phyloP scores from a whole-genome alignment of 2,329 filamentous ascomycete genomes.

The Scytalidium lignicola region DNA sequence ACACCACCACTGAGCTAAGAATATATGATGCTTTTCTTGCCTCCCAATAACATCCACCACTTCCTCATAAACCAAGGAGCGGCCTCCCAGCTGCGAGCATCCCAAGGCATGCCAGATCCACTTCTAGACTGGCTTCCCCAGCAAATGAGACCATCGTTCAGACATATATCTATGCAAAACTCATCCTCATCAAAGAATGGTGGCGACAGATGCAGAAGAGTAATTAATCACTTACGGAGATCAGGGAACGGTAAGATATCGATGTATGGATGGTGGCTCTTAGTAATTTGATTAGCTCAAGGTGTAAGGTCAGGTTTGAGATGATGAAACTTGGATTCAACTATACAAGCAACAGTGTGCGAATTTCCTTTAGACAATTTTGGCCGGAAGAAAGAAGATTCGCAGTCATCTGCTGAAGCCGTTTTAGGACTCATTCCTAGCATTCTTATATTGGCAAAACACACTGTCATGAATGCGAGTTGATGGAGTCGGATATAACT shows the following conservation, averaged over 20 bases:
- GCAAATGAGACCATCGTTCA: constrained; percentile 8
- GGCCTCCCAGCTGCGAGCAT: constrained; percentile 12
- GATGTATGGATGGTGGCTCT: constrained; percentile 30
- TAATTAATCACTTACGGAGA: constrained; percentile 6
- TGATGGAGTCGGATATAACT: too few relatives aligned
- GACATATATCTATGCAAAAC: constrained; percentile 7
- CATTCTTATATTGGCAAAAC: too few relatives aligned
- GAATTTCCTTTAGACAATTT: too few relatives aligned
- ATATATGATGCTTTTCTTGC: constrained; percentile 7
- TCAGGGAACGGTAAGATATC: constrained; percentile 18
- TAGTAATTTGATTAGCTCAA: constrained; percentile 19
- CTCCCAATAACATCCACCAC: constrained; percentile 13
- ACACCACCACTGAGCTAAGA: constrained; percentile 11
- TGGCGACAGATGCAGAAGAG: constrained; percentile 1
- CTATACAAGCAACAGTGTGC: neutral
- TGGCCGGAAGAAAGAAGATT: too few relatives aligned
- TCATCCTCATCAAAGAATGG: constrained; percentile 11
- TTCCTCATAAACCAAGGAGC: constrained; percentile 12
- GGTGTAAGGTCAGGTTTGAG: constrained; percentile 21
- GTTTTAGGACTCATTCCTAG: too few relatives aligned
- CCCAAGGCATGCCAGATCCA: constrained; percentile 9
- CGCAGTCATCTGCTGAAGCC: too few relatives aligned
- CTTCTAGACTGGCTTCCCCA: constrained; percentile 3
- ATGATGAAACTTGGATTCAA: constrained; percentile 5
- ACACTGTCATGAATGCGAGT: too few relatives aligned